phyloP scores from a whole-genome alignment of 371 early-diverging fungal genomes.

The Gilbertella persicaria region DNA sequence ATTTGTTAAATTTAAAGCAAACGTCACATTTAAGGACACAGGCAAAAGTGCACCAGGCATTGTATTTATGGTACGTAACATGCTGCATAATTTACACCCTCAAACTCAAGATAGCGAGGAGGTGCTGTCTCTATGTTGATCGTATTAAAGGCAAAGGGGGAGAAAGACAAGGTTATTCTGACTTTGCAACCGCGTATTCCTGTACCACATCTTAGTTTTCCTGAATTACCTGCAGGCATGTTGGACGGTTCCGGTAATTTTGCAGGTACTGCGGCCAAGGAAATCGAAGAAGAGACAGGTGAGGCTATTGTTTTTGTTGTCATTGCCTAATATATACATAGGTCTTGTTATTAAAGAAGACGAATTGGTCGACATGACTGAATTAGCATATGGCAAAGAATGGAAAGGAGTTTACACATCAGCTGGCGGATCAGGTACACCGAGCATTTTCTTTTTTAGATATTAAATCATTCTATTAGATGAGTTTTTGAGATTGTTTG shows the following conservation, averaged over 20 bases:
- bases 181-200: constrained; percentile 80
- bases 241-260: constrained; percentile 79
- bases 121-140: constrained; percentile 75
- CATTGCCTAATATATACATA: constrained; percentile 2
- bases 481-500: constrained; percentile 74
- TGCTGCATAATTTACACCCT: not conserved
- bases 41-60: constrained; percentile 70
- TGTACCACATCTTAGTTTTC: constrained; percentile 58
- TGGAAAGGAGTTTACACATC: constrained; percentile 74
- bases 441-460: not conserved
- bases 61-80: constrained; percentile 68
- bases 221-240: constrained; percentile 90
- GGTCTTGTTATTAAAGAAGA: constrained; percentile 62
- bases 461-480: constrained; percentile 40
- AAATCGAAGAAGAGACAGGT: constrained; percentile 70
- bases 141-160: constrained; percentile 49
- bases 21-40: constrained; percentile 51
- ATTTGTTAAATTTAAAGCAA: constrained; percentile 73
- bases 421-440: constrained; percentile 70
- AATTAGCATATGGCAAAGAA: constrained; percentile 50
- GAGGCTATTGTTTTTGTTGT: not conserved
- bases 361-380: constrained; percentile 72
- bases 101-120: constrained; percentile 58
- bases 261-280: constrained; percentile 67
- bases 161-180: constrained; percentile 57